Conservation (phyloP, 805 yeast genomes). For the Lipomyces yamanashiensis region DNA sequence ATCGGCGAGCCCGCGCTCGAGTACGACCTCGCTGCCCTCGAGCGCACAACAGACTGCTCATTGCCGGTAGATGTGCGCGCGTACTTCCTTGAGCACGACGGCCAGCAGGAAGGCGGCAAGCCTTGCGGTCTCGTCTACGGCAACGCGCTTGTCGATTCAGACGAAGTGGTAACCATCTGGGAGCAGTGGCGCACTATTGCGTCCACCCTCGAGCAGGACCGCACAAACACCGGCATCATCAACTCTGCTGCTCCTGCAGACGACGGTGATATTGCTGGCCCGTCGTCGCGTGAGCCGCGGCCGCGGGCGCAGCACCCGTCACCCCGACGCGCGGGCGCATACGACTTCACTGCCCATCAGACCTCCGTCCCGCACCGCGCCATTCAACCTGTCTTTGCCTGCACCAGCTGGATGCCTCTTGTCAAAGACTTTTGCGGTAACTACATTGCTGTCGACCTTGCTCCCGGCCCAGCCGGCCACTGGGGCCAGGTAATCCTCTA, state of each 20-base stretch:
- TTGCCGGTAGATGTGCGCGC: slow-evolving; percentile 85
- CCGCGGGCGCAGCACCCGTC: not conserved
- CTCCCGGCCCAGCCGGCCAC: slow-evolving; percentile 76
- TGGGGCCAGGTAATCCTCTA: slow-evolving; percentile 92
- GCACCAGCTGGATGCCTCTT: slow-evolving; percentile 89
- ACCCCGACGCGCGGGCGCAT: slow-evolving; percentile 37
- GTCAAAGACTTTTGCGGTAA: slow-evolving; percentile 89
- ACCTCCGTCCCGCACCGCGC: slow-evolving; percentile 77
- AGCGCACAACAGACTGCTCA: slow-evolving; percentile 72
- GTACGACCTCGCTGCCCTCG: slow-evolving; percentile 80
- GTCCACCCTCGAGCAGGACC: slow-evolving; percentile 35
- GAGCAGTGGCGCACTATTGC: slow-evolving; percentile 83
- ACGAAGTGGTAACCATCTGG: slow-evolving; percentile 78
- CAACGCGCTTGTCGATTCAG: slow-evolving; percentile 75
- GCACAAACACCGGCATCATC: not conserved
- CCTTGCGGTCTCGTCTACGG: slow-evolving; percentile 83
- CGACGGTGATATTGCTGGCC: slow-evolving; percentile 24
- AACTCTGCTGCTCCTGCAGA: slow-evolving; percentile 1
- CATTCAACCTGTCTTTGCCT: slow-evolving; percentile 79
- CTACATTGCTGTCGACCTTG: slow-evolving; percentile 86
- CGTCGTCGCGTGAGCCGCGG: slow-evolving; percentile 23
- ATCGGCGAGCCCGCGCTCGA: slow-evolving; percentile 78
- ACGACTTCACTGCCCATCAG: slow-evolving; percentile 48
- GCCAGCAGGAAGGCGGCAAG: slow-evolving; percentile 80
- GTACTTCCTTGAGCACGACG: slow-evolving; percentile 82